A percentile compares a stretch with the other conserved stretches of the same genome.
These are phyloP conservation scores for Pinus taeda DNA, from an alignment of 75 land plant species.

Conservation along the genomic window DNA sequence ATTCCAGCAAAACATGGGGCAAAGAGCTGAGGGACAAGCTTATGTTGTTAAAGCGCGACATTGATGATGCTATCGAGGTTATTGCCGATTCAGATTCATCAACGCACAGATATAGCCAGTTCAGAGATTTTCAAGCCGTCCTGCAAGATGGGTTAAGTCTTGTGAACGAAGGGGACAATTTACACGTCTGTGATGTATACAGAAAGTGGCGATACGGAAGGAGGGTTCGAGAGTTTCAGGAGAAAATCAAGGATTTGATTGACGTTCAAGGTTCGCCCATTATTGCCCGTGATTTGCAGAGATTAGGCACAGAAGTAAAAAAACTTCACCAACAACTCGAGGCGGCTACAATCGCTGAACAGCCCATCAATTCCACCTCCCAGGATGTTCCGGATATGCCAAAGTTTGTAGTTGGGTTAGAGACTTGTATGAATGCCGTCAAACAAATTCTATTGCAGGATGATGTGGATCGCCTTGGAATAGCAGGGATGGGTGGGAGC, in stretches of 20 bases:
- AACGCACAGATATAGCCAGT: background rate
- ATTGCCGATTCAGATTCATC: background rate
- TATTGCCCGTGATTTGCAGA: background rate
- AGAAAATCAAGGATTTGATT: background rate
- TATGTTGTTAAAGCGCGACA: background rate
- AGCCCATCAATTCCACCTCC: background rate
- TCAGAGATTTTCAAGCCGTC: background rate
- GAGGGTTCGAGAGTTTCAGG: background rate
- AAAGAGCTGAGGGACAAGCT: background rate
- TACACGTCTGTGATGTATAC: background rate
- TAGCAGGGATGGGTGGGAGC: slow-evolving; percentile 1
- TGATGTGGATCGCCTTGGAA: background rate
- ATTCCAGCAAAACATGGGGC: background rate
- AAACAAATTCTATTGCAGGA: background rate
- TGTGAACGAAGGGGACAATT: background rate
- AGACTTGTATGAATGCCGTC: background rate
- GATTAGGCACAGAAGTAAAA: background rate
- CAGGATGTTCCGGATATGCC: background rate
- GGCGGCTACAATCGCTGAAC: background rate
- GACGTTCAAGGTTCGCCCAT: background rate
- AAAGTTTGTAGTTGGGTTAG: background rate
- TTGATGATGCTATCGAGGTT: background rate
- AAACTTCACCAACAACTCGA: background rate
- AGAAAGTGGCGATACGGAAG: slow-evolving; percentile 3
- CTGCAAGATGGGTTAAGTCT: background rate